These are phyloP conservation scores for Pouteria glomerata DNA, from an alignment of 148 eudicot species.

Conservation along the genomic window DNA sequence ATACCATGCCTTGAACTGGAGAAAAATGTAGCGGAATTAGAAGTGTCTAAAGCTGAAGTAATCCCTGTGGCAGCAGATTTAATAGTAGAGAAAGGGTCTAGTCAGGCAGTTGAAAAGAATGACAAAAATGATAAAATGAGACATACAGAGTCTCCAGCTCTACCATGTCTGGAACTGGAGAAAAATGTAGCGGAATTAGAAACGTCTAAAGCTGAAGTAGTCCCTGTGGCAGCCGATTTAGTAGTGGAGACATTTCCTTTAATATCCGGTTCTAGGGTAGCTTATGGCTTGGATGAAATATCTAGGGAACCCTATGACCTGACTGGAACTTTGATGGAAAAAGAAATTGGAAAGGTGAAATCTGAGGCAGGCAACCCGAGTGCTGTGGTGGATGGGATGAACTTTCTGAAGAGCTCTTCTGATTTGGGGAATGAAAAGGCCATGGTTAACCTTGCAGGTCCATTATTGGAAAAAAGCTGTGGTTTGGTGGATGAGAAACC, in stretches of 20 bases:
- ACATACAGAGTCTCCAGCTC: constrained; percentile 8
- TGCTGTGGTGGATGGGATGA: constrained; percentile 8
- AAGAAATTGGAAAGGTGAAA: constrained; percentile 17
- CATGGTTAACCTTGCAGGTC: constrained; percentile 18
- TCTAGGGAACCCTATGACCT: constrained; percentile 12
- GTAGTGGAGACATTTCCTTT: constrained; percentile 68
- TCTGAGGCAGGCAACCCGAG: constrained; percentile 14
- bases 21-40: constrained; percentile 19
- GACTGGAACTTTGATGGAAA: constrained; percentile 17
- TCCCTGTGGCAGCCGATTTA: constrained; percentile 25
- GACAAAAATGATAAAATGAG: constrained; percentile 26
- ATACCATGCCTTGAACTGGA: constrained; percentile 20
- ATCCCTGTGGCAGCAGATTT: constrained; percentile 26
- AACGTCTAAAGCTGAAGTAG: constrained; percentile 13
- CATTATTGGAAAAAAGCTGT: constrained; percentile 12
- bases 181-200: constrained; percentile 19
- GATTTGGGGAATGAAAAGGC: constrained; percentile 20
- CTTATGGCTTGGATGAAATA: constrained; percentile 23
- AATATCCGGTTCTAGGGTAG: constrained; percentile 28
- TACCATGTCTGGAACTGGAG: constrained; percentile 21
- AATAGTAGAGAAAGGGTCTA: constrained; percentile 42
- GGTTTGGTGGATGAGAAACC: constrained; percentile 13
- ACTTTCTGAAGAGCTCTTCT: constrained; percentile 14
- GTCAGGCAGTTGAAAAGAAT: constrained; percentile 22
- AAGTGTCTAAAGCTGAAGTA: constrained; percentile 14